These are phyloP conservation scores for Barnettozyma pratensis DNA, from an alignment of 805 yeast genomes.

Conservation along the genomic window DNA sequence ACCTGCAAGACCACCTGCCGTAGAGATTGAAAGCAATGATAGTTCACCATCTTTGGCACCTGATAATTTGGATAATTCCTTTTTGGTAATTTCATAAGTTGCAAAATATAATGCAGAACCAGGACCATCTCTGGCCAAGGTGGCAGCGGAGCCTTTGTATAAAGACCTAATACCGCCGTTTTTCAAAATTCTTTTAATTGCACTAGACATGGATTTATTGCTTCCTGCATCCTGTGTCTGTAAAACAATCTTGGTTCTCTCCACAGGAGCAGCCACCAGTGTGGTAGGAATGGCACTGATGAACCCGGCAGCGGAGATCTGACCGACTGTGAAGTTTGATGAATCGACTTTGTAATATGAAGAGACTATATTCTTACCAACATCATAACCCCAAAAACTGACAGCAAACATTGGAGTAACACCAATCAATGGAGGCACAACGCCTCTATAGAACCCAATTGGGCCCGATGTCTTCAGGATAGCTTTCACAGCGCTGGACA, in stretches of 20 bases:
- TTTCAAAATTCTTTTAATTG: constrained; percentile 61
- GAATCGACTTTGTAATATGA: constrained; percentile 30
- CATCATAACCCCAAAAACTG: constrained; percentile 96
- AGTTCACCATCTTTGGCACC: constrained; percentile 45
- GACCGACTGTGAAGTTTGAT: constrained; percentile 50
- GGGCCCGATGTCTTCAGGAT: constrained; percentile 74
- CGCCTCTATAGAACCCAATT: constrained; percentile 86
- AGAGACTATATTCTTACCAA: constrained; percentile 75
- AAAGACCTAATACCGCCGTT: constrained; percentile 83
- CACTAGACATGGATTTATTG: constrained; percentile 40
- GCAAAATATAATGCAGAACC: constrained; percentile 96
- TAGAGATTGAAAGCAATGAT: constrained; percentile 68
- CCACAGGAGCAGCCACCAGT: constrained; percentile 95
- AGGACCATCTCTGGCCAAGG: constrained; percentile 95
- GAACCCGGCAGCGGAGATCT: constrained; percentile 90
- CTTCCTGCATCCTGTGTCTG: constrained; percentile 57
- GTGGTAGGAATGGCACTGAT: constrained; percentile 94
- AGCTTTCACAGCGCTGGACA: constrained; percentile 61
- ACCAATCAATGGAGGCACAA: constrained; percentile 89
- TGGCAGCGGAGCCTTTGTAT: constrained; percentile 88
- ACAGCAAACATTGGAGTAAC: constrained; percentile 99
- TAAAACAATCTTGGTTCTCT: constrained; percentile 89
- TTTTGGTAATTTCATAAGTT: constrained; percentile 80
- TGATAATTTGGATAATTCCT: constrained; percentile 40
- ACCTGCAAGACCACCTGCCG: constrained; percentile 96